Base-by-base conservation (phyloP, 2,329 filamentous ascomycete species). In the Coniella vitis region DNA sequence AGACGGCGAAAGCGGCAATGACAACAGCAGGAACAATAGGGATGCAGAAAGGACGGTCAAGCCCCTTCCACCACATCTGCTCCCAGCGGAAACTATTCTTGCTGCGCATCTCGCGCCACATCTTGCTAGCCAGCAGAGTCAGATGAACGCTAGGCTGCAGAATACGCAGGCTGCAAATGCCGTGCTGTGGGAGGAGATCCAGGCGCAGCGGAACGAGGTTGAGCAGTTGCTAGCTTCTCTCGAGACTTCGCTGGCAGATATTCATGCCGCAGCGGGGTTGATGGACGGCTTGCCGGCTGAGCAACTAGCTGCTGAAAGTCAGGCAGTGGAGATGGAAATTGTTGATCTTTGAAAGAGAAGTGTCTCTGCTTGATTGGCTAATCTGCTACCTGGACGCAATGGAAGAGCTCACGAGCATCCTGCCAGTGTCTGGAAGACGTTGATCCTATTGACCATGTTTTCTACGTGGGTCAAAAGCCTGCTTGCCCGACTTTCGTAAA, bases 91-190 rank as follows among this genome's bases (percentile, higher is more conserved):
- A 3, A 63, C 68, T 3, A 66, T 84, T 35, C 66, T 82, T 19
- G 63, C 68, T 14, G 79, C 79, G 2, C 79, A 83, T 61, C 65
- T 82, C 20, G 62, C 67, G 5, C 75, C 78, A 1, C 69, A 76
- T 45, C 69, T 81, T 4, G 66, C 68, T 3, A 64, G 70, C 14
- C 76, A 81, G 59, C 74, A 75, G 47, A 72, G 71, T 2, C 73
- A 75, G 56, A 72, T 84, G 53, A 79, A 78, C 59, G 77, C 76
- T 8, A 69, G 68, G 40, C 66, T 84, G 31, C 75, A 78, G 58
- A 79, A 76, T 19, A 70, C 70, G 38, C 77, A 82, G 60, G 68
- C 72, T 14, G 71, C 75, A 57, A 84, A 84, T 60, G 73, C 74
- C 13, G 67, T 64, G 5, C 64, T 83, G 16, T 75, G 72, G 50